Evolutionary conservation across 164 flowering plant species (phyloP), one percentile per base, ranked within the genome.

Genomic region (Vitis amurensis): DNA sequence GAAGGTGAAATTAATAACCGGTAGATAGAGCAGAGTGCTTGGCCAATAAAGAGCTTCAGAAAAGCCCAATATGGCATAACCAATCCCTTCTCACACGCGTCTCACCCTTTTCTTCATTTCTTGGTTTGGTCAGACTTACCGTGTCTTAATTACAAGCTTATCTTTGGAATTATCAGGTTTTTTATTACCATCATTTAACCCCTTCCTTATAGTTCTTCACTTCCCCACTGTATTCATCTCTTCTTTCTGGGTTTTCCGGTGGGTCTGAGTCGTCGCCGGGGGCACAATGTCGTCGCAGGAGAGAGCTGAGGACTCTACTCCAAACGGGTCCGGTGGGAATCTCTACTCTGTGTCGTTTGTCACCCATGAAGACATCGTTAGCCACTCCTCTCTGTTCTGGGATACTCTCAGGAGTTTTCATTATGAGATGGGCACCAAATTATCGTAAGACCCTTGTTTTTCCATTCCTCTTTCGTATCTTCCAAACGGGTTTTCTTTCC

Each of bases 401-500:
- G 86, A 89, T 63, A 85, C 89, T 23, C 86, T 89, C 64, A 71
- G 85, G 64, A 79, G 79, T 47, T 88, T 89, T 63, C 97, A 91
- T 60, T 78, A 74, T 59, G 1, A 64, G 9, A 50, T 91, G 77
- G 85, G 87, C 65, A 82, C 93, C 72, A 86, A 82, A 71, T 81
- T 89, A 68, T 81, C 83, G 96, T 91, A 83, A 62, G 79, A 48
- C n/a, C 30, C 50, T 19, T 56, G 57, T 60, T 19, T 58, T 19
- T 50, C 37, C 10, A 47, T 62, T 12, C 27, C 17, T 62, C n/a
- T 23, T 57, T 37, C 44, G 2, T 5, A 37, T 3, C 55, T 61
- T 15, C 27, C 27, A 23, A 23, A 23, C 27, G 27, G 27, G 27
- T 23, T 23, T 23, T 8, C 15, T 37, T 8, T 73, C 44, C 53